Conservation (phyloP, 441 rosid genomes). For the Syzygium syzygioides region DNA sequence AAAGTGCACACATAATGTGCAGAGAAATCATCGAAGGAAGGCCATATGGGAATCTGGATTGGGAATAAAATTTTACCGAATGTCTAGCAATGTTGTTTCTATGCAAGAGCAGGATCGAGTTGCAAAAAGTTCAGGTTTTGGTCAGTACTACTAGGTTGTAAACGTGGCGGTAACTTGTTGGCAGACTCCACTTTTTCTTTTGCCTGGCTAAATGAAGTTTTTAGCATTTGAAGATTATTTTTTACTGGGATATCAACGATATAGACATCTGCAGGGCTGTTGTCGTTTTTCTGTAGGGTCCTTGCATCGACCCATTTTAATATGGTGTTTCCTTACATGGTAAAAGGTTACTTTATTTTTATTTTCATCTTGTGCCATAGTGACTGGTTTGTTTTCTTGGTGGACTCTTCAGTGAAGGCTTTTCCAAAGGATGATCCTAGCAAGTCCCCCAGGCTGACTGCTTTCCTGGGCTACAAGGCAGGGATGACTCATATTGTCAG, state of each 20-base stretch:
- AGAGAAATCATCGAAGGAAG: neutral
- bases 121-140: neutral
- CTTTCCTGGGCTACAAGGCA: conserved; percentile 93
- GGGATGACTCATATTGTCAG: conserved; percentile 95
- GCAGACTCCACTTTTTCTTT: neutral
- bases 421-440: conserved; percentile 81
- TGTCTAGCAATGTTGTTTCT: neutral
- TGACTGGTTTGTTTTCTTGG: neutral
- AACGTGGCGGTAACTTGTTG: neutral
- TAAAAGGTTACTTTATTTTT: neutral
- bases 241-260: neutral
- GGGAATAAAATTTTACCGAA: neutral
- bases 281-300: neutral
- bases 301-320: neutral
- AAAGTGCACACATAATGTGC: neutral
- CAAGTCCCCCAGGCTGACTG: conserved; percentile 78
- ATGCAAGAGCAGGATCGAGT: neutral
- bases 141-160: neutral
- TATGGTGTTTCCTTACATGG: neutral
- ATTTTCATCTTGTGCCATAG: neutral
- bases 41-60: neutral
- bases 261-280: neutral
- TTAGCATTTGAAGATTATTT: neutral
- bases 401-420: conserved; percentile 66
- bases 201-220: neutral